phyloP scores from a whole-genome alignment of 768 basidiomycete species.

The Lentinula sp. region DNA sequence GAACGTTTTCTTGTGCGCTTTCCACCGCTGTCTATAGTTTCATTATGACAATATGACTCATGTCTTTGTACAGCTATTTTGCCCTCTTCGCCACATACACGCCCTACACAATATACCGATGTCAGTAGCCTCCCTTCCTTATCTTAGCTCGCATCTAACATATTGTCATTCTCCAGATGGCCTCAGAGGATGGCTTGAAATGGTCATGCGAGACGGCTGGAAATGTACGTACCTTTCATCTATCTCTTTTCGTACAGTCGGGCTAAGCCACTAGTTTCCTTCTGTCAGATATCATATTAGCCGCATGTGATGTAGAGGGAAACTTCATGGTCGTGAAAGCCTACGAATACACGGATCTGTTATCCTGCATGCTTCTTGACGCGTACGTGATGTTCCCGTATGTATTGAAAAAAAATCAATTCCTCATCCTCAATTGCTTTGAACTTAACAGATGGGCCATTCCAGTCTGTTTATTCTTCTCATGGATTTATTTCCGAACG shows the following conservation, averaged over 20 bases:
- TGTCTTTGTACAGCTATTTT: constrained; percentile 54
- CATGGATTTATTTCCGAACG: constrained; percentile 77
- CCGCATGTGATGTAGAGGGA: constrained; percentile 79
- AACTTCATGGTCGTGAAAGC: constrained; percentile 87
- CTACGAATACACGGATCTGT: constrained; percentile 78
- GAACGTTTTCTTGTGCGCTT: constrained; percentile 72
- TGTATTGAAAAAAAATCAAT: neutral
- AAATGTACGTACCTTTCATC: constrained; percentile 51
- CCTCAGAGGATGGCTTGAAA: constrained; percentile 74
- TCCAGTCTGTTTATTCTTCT: constrained; percentile 78
- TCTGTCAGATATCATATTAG: constrained; percentile 64
- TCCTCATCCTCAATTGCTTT: constrained; percentile 1
- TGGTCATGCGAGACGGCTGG: constrained; percentile 76
- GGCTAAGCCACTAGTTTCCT: neutral
- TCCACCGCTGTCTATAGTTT: neutral
- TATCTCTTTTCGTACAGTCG: neutral
- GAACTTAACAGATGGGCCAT: constrained; percentile 66
- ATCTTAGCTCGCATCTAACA: neutral
- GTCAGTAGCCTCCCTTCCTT: constrained; percentile 32
- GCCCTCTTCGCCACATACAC: constrained; percentile 72
- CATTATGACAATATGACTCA: neutral
- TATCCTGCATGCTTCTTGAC: constrained; percentile 91
- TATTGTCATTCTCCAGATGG: constrained; percentile 48
- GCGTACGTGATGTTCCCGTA: constrained; percentile 41
- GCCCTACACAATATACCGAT: constrained; percentile 86